Conservation (phyloP, 176 grass and related monocot species). For the Aegilops tauschii region DNA sequence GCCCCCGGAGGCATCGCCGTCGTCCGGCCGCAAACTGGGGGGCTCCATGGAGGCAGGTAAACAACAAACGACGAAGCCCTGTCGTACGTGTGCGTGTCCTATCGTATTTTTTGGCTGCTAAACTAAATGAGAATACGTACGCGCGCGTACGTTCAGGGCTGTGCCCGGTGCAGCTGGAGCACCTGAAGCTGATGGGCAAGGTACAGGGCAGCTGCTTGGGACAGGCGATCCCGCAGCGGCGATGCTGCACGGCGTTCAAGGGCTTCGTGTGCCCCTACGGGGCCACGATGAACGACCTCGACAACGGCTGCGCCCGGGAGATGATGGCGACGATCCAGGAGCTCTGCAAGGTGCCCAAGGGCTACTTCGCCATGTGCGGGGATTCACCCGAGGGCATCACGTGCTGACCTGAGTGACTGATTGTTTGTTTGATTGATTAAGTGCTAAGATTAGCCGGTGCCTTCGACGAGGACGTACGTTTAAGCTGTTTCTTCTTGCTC, state of each 20-base stretch:
- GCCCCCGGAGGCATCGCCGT: neutral
- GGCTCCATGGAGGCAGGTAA: neutral
- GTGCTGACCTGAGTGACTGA: neutral
- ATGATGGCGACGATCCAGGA: neutral
- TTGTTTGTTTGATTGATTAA: too few species aligned
- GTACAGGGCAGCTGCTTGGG: neutral
- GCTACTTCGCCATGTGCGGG: neutral
- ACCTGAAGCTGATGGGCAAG: neutral
- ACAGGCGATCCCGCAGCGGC: neutral
- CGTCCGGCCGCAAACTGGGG: neutral
- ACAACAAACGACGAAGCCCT: too few species aligned
- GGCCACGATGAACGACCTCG: neutral
- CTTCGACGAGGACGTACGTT: too few species aligned
- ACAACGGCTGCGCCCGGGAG: neutral
- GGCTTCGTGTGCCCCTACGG: neutral
- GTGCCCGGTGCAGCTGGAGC: neutral
- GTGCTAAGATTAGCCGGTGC: too few species aligned
- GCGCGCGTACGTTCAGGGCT: neutral
- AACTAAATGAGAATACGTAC: too few species aligned
- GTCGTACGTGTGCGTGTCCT: too few species aligned
- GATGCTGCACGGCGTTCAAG: constrained; percentile 3
- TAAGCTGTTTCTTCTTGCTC: too few species aligned
- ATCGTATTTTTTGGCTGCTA: too few species aligned
- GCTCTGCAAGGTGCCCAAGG: neutral
- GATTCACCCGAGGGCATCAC: neutral